Evolutionary conservation across 768 basidiomycete species (phyloP).

Genomic region (Suillus americanus): DNA sequence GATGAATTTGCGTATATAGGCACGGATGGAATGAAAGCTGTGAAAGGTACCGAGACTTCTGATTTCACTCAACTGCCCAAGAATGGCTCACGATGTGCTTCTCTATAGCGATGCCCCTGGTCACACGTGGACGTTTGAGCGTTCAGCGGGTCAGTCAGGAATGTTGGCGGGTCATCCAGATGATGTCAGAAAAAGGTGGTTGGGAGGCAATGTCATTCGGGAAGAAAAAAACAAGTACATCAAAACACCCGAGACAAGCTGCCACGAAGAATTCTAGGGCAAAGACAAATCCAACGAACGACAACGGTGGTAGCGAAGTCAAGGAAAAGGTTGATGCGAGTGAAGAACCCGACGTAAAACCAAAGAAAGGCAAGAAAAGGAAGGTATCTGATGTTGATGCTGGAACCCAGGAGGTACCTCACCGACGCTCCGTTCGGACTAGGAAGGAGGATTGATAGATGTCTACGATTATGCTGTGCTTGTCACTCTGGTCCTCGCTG

Average conservation of each 20-base stretch:
- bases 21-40: conserved; percentile 54
- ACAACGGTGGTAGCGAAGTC: not conserved
- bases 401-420: conserved; percentile 14
- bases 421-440: conserved; percentile 22
- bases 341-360: not conserved
- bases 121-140: conserved; percentile 80
- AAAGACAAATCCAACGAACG: conserved; percentile 2
- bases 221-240: conserved; percentile 29
- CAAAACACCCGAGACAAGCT: conserved; percentile 2
- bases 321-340: conserved; percentile 10
- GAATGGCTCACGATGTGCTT: conserved; percentile 14
- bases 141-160: conserved; percentile 75
- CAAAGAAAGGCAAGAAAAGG: conserved; percentile 23
- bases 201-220: conserved; percentile 61
- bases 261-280: conserved; percentile 2
- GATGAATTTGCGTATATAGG: conserved; percentile 67
- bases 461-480: not conserved
- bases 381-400: conserved; percentile 10
- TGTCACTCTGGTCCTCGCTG: not conserved
- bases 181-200: conserved; percentile 71
- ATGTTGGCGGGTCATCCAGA: conserved; percentile 62
- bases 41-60: conserved; percentile 49
- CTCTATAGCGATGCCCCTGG: conserved; percentile 67
- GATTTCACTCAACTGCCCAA: conserved; percentile 1
- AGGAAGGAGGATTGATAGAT: conserved; percentile 7